Evolutionary conservation across 768 basidiomycete species (phyloP), one percentile per base, ranked within the genome.

Genomic region (Tremella fuciformis): DNA sequence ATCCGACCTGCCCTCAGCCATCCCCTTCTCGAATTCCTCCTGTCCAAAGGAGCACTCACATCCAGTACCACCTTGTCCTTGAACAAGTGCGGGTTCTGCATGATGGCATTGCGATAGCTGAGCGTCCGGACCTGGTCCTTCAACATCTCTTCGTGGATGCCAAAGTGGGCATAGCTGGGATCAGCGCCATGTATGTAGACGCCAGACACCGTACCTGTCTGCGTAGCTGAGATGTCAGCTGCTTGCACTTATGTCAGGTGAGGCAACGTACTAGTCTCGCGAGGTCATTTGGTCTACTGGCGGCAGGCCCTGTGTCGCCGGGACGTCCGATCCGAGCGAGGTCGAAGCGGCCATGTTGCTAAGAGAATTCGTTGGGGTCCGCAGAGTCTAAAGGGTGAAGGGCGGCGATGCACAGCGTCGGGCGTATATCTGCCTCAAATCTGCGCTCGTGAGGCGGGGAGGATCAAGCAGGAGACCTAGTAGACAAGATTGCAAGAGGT

Each of bases 71-170:
- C 88, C 81, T 97, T 99, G 75, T 74, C 93, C 79, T 91, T 88
- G 86, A 99, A 99, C 46, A 99, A 80, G 78, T 97, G 92, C 9
- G 83, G 80, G 78, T 97, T 98, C 81, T 93, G 87, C 77, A 92
- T 79, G 82, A 99, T 98, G 62, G 93, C 91, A 59, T 86, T 83
- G 65, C 90, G 87, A 83, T 99, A 99, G 42, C 92, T 90, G 34
- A 91, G 86, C 46, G 96, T 99, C 62, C 96, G 87, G 66, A 99
- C 91, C 39, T 81, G 80, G 79, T 99, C 96, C 79, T 99, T 99
- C 78, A 99, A 80, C 96, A 99, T 99, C 80, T 99, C 96, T 80
- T 98, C 93, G 77, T 97, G 93, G 69, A 97, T 96, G 58, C 92
- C 69, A 53, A 71, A 68, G 41, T 68, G 67, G 19, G 68, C 70